Evolutionary conservation across 2,329 filamentous ascomycete species (phyloP), one percentile per base, ranked within the genome.

Genomic region (Microsporum audouinii): DNA sequence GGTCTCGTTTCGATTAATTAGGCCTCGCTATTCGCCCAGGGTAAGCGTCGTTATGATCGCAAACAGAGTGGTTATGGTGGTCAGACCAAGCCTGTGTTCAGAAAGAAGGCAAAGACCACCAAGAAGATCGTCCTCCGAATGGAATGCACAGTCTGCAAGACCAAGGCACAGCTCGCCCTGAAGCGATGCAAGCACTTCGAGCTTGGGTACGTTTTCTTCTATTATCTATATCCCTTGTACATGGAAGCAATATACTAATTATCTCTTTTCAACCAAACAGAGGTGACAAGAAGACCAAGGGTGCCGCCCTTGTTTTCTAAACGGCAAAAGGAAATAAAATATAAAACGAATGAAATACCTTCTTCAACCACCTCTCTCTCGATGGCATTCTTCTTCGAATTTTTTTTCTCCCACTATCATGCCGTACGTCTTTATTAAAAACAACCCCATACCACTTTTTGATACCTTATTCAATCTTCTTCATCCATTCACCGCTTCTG

Each of bases 141-240:
- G 80, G 94, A 99, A 81, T 99, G 94, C 85, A 92, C 90, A 76
- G 79, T 82, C 72, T 99, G 94, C 90, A 97, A 97, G 88, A 87
- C 90, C 78, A 97, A 96, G 88, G 87, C 86, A 80, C 91, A 99
- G 84, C 85, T 99, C 76, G 85, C 94, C 72, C 84, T 99, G 80
- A 99, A 99, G 89, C 90, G 94, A 78, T 99, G 94, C 91, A 99
- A 99, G 89, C 94, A 99, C 86, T 99, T 99, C 82, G 94, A 99
- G 84, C 84, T 99, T 76, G 94, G 91, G 89, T 95, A 91, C 68
- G 89, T 85, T 65, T 7, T 17, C 27, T 57, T 14, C 12, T 53
- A 47, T 45, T 39, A 38, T 55, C 43, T 36, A 62, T 60, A 14
- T 59, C n/a, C 36, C 53, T 31, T 14, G 36, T 51, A n/a, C 7